Evolutionary conservation across 2,329 filamentous ascomycete genomes (phyloP).

Genomic region (Alternaria sp.): DNA sequence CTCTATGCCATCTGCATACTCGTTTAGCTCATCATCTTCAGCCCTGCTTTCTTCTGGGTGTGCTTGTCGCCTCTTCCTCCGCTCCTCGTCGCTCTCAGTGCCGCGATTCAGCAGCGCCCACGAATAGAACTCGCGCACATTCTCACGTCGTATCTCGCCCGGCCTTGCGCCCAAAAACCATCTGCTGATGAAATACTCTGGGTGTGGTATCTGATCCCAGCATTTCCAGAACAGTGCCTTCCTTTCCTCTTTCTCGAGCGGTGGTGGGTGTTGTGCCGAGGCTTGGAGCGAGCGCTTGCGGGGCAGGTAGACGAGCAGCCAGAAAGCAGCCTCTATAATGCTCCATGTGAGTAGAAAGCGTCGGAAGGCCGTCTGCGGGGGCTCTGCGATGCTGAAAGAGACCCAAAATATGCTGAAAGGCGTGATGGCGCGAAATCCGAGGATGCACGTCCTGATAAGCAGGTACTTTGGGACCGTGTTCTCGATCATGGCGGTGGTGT

Average conservation of each 20-base stretch:
- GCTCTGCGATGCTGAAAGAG: slow-evolving; percentile 49
- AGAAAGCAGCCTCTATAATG: slow-evolving; percentile 64
- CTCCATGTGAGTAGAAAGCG: slow-evolving; percentile 56
- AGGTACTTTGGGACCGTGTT: slow-evolving; percentile 52
- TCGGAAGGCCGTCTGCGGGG: slow-evolving; percentile 37
- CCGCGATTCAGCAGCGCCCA: slow-evolving; percentile 72
- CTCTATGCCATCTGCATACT: slow-evolving; percentile 65
- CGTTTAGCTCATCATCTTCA: slow-evolving; percentile 62
- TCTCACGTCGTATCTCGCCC: slow-evolving; percentile 70
- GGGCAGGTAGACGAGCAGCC: slow-evolving; percentile 62
- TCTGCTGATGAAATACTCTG: slow-evolving; percentile 64
- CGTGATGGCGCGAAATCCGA: slow-evolving; percentile 59
- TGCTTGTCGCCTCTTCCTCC: slow-evolving; percentile 23
- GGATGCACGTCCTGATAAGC: slow-evolving; percentile 60
- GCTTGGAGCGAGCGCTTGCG: slow-evolving; percentile 62
- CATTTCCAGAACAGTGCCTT: slow-evolving; percentile 65
- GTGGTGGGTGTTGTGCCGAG: slow-evolving; percentile 60
- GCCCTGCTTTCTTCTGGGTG: slow-evolving; percentile 31
- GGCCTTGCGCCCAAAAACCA: slow-evolving; percentile 72
- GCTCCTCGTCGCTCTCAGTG: slow-evolving; percentile 46
- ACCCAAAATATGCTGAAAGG: slow-evolving; percentile 61
- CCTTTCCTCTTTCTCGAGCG: slow-evolving; percentile 59
- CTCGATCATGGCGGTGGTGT: slow-evolving; percentile 51
- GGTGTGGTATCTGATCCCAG: slow-evolving; percentile 63
- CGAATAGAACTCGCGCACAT: slow-evolving; percentile 70